Conservation (phyloP, 345 rosid genomes). For the Corchorus olitorius region DNA sequence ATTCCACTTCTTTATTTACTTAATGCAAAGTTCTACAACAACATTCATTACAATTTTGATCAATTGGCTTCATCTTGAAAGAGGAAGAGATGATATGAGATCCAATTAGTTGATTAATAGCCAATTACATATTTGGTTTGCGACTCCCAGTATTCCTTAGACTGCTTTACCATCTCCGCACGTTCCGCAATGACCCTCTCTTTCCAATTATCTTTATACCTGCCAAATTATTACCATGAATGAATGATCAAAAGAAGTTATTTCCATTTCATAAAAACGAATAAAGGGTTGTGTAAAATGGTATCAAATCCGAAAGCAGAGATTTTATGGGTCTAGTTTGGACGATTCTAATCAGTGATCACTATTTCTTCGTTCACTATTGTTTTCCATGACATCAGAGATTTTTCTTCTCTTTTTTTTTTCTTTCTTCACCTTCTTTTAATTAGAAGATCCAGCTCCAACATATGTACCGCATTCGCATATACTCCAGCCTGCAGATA, state of each 20-base stretch:
- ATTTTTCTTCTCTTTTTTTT: neutral
- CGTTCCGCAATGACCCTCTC: constrained; percentile 60
- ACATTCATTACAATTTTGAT: neutral
- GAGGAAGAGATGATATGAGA: neutral
- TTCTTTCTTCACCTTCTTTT: constrained; percentile 57
- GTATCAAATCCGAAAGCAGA: too few species aligned
- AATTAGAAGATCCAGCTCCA: constrained; percentile 66
- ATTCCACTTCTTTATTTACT: neutral
- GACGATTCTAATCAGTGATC: neutral
- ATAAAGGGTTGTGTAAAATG: neutral
- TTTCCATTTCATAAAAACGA: neutral
- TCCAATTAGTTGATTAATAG: constrained; percentile 28
- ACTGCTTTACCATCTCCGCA: constrained; percentile 68
- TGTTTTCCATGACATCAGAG: neutral
- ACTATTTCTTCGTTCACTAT: neutral
- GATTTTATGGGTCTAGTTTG: too few species aligned
- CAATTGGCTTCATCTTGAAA: neutral
- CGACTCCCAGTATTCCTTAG: constrained; percentile 69
- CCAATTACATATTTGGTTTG: constrained; percentile 67
- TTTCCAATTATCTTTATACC: constrained; percentile 79
- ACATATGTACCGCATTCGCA: constrained; percentile 69
- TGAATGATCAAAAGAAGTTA: neutral
- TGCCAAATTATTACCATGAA: constrained; percentile 20
- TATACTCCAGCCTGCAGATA: constrained; percentile 72
- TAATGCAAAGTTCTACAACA: neutral